Conservation (phyloP, 2,329 filamentous ascomycete genomes). For the Venturia pyrina region DNA sequence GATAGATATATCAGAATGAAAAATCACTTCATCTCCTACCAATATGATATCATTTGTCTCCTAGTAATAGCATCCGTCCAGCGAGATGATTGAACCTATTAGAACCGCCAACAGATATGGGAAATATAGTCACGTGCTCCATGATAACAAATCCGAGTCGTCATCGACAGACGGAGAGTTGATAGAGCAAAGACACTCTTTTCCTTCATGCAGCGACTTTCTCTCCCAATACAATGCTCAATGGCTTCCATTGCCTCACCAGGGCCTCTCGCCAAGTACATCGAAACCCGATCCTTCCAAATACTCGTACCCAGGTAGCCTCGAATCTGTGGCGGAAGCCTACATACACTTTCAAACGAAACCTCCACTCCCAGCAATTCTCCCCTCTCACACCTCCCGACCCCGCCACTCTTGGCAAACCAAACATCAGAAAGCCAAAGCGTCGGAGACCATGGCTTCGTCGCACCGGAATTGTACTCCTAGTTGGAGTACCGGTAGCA, state of each 20-base stretch:
- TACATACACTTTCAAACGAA: neutral
- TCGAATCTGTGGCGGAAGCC: neutral
- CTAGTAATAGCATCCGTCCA: too few species aligned
- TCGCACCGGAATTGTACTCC: constrained; percentile 54
- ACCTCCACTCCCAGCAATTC: constrained; percentile 23
- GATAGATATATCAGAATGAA: too few species aligned
- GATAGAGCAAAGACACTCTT: neutral
- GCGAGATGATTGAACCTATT: too few species aligned
- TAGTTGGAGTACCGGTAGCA: constrained; percentile 44
- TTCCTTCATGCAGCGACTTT: neutral
- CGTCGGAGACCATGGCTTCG: constrained; percentile 63
- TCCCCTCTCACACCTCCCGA: constrained; percentile 53
- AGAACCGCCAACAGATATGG: too few species aligned
- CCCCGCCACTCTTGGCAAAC: constrained; percentile 66
- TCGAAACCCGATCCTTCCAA: neutral
- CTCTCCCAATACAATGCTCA: constrained; percentile 1
- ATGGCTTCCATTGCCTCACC: constrained; percentile 9
- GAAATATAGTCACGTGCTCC: neutral
- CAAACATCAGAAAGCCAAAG: constrained; percentile 55
- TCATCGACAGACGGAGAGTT: neutral
- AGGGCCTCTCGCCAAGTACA: neutral
- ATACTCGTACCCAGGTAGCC: neutral
- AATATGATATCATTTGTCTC: too few species aligned
- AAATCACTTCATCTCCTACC: too few species aligned
- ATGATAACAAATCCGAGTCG: neutral